Percentiles rank a stretch among this genome's conserved stretches.
Conservation (phyloP, 2,329 filamentous ascomycete genomes). For the Alternaria gansuensis region DNA sequence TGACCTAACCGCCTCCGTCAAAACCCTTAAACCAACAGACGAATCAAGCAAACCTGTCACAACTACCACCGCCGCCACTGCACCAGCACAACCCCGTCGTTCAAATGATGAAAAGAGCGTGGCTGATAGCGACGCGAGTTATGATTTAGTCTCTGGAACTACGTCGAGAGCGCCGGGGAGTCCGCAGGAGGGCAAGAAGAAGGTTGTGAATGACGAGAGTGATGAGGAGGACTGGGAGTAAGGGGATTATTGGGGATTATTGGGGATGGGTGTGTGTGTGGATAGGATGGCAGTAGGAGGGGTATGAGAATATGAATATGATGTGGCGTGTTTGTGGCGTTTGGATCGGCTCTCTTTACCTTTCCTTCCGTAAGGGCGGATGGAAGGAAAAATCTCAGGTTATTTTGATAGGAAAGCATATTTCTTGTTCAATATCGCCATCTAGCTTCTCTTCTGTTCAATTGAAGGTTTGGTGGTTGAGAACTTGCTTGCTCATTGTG, state of each 20-base stretch:
- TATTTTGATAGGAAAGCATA: neutral
- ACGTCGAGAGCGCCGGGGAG: constrained; percentile 78
- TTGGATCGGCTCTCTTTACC: neutral
- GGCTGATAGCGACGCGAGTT: constrained; percentile 92
- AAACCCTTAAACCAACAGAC: constrained; percentile 51
- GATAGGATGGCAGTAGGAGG: neutral
- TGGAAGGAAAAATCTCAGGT: neutral
- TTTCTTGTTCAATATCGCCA: neutral
- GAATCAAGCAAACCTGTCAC: constrained; percentile 54
- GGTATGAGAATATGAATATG: constrained; percentile 4
- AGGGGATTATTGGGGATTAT: no score
- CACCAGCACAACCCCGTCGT: constrained; percentile 67
- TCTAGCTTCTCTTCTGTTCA: neutral
- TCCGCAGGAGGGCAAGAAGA: constrained; percentile 63
- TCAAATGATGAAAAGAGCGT: constrained; percentile 81
- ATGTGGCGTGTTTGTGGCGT: neutral
- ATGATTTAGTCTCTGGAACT: constrained; percentile 84
- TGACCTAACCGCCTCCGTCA: constrained; percentile 46
- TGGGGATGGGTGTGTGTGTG: neutral
- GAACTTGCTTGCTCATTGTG: constrained; percentile 6
- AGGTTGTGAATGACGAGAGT: constrained; percentile 63
- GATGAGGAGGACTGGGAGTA: constrained; percentile 81
- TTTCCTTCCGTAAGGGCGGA: neutral
- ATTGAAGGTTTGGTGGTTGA: neutral
- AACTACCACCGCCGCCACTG: constrained; percentile 57